Conservation (phyloP, 148 eudicot species). For the Rheum nobile region DNA sequence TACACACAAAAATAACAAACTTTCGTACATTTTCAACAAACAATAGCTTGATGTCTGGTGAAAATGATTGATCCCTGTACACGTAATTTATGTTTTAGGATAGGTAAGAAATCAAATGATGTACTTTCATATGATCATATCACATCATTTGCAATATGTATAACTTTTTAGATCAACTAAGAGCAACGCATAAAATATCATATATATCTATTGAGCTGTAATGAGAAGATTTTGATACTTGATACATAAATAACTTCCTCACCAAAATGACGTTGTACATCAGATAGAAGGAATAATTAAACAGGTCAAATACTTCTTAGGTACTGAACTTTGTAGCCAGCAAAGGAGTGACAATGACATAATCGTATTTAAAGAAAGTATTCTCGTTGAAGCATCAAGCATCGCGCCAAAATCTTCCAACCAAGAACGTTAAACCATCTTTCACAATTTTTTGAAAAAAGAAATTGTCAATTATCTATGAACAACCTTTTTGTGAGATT, state of each 20-base stretch:
- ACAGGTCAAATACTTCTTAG: not conserved
- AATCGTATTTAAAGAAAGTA: no score
- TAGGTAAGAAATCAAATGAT: not conserved
- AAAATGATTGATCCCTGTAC: slow-evolving; percentile 97
- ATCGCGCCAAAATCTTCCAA: no score
- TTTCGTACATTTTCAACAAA: no score
- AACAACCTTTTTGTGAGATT: no score
- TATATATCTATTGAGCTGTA: not conserved
- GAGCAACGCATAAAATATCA: not conserved
- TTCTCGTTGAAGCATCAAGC: no score
- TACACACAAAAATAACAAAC: no score
- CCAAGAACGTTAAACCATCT: no score
- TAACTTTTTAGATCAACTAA: no score
- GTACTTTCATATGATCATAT: not conserved
- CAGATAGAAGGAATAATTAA: not conserved
- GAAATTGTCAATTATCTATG: no score
- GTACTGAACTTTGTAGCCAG: not conserved
- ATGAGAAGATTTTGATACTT: not conserved
- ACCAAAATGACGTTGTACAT: not conserved
- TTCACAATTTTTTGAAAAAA: no score
- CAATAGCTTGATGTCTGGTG: slow-evolving; percentile 90
- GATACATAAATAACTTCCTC: not conserved
- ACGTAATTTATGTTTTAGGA: not conserved
- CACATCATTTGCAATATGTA: not conserved
- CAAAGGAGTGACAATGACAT: not conserved